Base-by-base conservation (phyloP, 495 filamentous ascomycete genomes). In the Penicillium riverlandense region DNA sequence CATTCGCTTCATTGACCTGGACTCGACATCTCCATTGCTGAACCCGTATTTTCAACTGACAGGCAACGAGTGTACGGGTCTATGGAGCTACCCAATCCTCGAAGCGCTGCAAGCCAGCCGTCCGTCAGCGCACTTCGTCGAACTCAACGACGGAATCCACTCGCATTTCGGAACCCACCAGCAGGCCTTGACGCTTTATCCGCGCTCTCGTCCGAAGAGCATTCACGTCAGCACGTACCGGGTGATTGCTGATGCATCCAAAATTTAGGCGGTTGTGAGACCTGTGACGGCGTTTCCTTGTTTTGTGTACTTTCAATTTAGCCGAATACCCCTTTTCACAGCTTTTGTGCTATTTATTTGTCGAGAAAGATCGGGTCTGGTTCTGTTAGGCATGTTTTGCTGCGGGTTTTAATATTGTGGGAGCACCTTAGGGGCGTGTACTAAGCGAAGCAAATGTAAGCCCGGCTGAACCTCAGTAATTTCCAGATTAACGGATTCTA, bases 1-100 rank as follows among this genome's bases (percentile, higher is more conserved):
- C 43, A 84, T 88, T 50, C 80, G 82, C 40, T 86, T 82, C 54
- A 77, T 88, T 16, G 83, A 88, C 55, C 71, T 86, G 2, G 82
- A 83, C 75, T 70, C 64, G 57, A 68, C 56, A 10, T 55, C 57
- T 37, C 65, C 55, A 0, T 74, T 74, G 4, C 62, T 86, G 2
- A 86, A 86, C 49, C 84, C 84, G 0, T 77, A 80, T 50, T 88
- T 86, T 53, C 64, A 80, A 47, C 63, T 86, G 11, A 58, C 66
- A 11, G 62, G 77, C 47, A 71, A 75, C 12, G 57, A 72, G 54
- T 80, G 77, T 48, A 78, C 75, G 1, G 84, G 84, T 9, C 71
- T 88, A 2, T 88, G 83, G 83, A 85, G 78, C 57, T 75, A 79
- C 7, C 61, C 71, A 7, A 86, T 86, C 43, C 59, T 86, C 4